Percentiles rank a stretch among this genome's conserved stretches.
These are phyloP conservation scores for Salmacisia buchloeana DNA, from an alignment of 1,284 basidiomycete species.

Conservation along the genomic window DNA sequence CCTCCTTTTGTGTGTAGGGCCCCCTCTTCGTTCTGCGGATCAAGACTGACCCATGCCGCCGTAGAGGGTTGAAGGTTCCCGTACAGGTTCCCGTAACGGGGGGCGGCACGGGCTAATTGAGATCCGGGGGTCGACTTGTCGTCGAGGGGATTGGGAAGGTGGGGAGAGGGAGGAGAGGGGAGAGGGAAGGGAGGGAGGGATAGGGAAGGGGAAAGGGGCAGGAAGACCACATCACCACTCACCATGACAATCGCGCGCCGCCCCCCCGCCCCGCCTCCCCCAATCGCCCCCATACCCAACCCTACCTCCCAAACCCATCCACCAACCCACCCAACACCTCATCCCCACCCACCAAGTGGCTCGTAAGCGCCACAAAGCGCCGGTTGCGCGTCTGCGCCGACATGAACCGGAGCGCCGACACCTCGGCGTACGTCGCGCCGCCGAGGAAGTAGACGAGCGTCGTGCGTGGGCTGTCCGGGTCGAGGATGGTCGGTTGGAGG, in stretches of 20 bases:
- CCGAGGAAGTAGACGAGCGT: slow-evolving; percentile 97
- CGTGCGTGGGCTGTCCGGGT: slow-evolving; percentile 58
- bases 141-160: background rate
- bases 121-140: slow-evolving; percentile 1
- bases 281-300: too few relatives aligned
- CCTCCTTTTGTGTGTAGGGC: too few relatives aligned
- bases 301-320: background rate
- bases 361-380: slow-evolving; percentile 23
- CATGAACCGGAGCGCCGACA: slow-evolving; percentile 88
- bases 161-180: background rate
- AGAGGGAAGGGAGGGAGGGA: background rate
- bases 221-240: too few relatives aligned
- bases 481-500: slow-evolving; percentile 45
- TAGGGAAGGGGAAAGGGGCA: background rate
- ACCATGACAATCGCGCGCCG: too few relatives aligned
- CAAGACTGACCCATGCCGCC: slow-evolving; percentile 6
- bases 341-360: background rate
- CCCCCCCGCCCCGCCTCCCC: too few relatives aligned
- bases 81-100: background rate
- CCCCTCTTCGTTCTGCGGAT: background rate
- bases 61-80: too few relatives aligned
- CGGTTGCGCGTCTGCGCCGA: slow-evolving; percentile 54
- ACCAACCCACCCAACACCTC: background rate
- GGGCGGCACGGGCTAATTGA: slow-evolving; percentile 1
- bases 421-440: slow-evolving; percentile 94